Evolutionary conservation across 768 basidiomycete species (phyloP).

Genomic region (Trametes cinnabarina): DNA sequence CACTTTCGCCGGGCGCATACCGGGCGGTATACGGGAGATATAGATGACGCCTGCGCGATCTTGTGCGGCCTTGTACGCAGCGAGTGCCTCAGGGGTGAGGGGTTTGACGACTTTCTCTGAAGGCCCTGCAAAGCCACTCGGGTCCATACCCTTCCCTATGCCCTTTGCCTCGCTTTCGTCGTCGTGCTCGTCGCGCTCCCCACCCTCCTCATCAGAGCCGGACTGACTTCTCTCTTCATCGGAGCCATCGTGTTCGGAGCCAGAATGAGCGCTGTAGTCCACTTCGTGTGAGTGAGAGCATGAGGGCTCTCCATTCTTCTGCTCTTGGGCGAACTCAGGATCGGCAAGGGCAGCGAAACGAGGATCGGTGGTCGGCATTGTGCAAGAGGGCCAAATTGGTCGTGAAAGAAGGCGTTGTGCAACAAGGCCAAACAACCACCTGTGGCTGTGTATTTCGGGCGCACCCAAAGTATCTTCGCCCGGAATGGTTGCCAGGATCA

Average conservation of each 20-base stretch:
- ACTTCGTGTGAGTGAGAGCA: background rate
- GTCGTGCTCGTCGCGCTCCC: slow-evolving; percentile 27
- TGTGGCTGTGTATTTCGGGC: background rate
- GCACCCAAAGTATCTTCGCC: too few species aligned
- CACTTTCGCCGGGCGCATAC: slow-evolving; percentile 96
- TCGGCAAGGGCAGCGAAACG: slow-evolving; percentile 23
- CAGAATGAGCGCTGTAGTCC: background rate
- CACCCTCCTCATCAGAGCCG: slow-evolving; percentile 18
- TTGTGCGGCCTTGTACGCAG: slow-evolving; percentile 69
- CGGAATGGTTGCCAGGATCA: too few species aligned
- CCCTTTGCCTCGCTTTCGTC: slow-evolving; percentile 23
- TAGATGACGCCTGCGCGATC: slow-evolving; percentile 85
- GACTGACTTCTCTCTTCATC: background rate
- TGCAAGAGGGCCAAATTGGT: background rate
- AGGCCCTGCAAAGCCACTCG: slow-evolving; percentile 57
- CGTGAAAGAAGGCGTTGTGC: slow-evolving; percentile 3
- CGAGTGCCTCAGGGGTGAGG: slow-evolving; percentile 70
- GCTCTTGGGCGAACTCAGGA: slow-evolving; percentile 14
- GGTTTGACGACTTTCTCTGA: slow-evolving; percentile 65
- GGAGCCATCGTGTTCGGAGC: background rate
- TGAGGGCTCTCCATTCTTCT: background rate
- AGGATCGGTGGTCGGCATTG: slow-evolving; percentile 17
- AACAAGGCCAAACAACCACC: slow-evolving; percentile 14
- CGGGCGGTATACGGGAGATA: slow-evolving; percentile 94
- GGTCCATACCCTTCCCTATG: slow-evolving; percentile 52